A percentile compares a stretch with the other conserved stretches of the same genome.
phyloP scores from a whole-genome alignment of 768 basidiomycete genomes.

The Kwoniella europaea region DNA sequence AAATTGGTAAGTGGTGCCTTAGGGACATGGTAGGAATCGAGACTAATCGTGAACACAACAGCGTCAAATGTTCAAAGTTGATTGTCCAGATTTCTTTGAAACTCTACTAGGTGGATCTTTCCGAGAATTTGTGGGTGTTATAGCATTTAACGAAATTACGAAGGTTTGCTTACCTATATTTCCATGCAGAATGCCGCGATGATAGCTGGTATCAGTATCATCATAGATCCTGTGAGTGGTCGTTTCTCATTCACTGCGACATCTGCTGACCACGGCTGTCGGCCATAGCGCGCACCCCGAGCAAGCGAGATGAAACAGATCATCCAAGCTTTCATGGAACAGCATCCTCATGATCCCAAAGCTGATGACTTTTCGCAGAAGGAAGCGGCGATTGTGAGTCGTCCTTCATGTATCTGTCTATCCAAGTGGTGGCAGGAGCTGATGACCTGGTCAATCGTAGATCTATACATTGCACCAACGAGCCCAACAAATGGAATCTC shows the following conservation, averaged over 20 bases:
- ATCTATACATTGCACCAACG: conserved; percentile 52
- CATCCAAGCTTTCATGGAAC: conserved; percentile 52
- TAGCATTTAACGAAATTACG: neutral
- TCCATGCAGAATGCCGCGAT: conserved; percentile 50
- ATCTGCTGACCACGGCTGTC: neutral
- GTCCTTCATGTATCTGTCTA: too few species aligned
- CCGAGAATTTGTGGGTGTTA: conserved; percentile 53
- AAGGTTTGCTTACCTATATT: neutral
- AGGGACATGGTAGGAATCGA: neutral
- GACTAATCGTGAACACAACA: conserved; percentile 13
- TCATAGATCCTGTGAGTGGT: conserved; percentile 51
- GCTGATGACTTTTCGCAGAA: conserved; percentile 54
- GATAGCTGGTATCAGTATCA: conserved; percentile 55
- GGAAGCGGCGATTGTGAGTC: conserved; percentile 50
- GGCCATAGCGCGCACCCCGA: conserved; percentile 38
- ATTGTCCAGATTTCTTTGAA: conserved; percentile 54
- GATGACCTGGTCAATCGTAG: conserved; percentile 5
- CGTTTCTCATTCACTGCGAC: neutral
- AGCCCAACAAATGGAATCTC: conserved; percentile 40
- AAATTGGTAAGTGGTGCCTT: conserved; percentile 62
- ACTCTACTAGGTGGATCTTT: conserved; percentile 52
- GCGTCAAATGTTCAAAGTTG: conserved; percentile 55
- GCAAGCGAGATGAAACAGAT: conserved; percentile 54
- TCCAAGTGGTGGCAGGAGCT: neutral
- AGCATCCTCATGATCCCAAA: conserved; percentile 49